phyloP scores from a whole-genome alignment of 148 eudicot genomes.

The Heliamphora exappendiculata region DNA sequence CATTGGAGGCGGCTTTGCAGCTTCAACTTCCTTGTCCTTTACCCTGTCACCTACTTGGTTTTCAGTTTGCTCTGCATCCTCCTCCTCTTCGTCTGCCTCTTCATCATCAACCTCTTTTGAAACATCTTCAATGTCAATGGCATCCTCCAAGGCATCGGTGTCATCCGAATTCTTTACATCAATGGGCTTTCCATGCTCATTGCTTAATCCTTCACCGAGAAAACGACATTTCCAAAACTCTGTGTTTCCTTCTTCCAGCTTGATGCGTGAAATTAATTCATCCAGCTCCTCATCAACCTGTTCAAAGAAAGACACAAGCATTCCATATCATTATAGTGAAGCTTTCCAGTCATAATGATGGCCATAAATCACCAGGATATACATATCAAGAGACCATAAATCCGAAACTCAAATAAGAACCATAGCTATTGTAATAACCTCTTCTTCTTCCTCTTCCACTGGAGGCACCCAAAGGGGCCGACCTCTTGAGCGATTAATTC shows the following conservation, averaged over 20 bases:
- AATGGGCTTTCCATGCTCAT: slow-evolving; percentile 35
- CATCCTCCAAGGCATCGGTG: slow-evolving; percentile 51
- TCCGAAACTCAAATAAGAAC: slow-evolving; percentile 4
- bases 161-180: slow-evolving; percentile 34
- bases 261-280: slow-evolving; percentile 80
- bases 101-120: slow-evolving; percentile 69
- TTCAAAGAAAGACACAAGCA: slow-evolving; percentile 3
- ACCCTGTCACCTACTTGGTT: slow-evolving; percentile 59
- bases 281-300: slow-evolving; percentile 93
- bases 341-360: not conserved
- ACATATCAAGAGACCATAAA: not conserved
- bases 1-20: slow-evolving; percentile 85
- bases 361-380: not conserved
- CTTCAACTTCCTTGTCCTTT: slow-evolving; percentile 71
- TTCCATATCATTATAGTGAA: not conserved
- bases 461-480: slow-evolving; percentile 98
- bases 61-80: slow-evolving; percentile 68
- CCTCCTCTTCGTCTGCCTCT: slow-evolving; percentile 79
- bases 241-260: slow-evolving; percentile 87
- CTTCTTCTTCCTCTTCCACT: slow-evolving; percentile 92
- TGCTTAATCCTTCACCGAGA: slow-evolving; percentile 68
- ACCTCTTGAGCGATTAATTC: slow-evolving; percentile 91
- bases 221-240: slow-evolving; percentile 96
- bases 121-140: slow-evolving; percentile 50
- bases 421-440: slow-evolving; percentile 36